Percentiles rank a stretch among this genome's conserved stretches.
phyloP scores from a whole-genome alignment of 2,329 filamentous ascomycete genomes.

The Monosporascus sp. region DNA sequence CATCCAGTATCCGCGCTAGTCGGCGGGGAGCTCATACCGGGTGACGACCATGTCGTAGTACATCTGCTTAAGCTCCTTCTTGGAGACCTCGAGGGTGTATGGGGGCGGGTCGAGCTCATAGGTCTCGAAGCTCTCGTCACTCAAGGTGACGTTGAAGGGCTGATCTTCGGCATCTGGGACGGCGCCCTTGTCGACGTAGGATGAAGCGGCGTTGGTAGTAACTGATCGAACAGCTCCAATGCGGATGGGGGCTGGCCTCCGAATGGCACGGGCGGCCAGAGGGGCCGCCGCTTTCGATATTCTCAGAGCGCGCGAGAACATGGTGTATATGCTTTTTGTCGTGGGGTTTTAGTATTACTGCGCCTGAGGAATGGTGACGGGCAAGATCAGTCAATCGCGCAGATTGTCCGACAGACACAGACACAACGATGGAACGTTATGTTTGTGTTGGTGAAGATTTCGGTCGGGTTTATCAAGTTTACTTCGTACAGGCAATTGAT shows the following conservation, averaged over 20 bases:
- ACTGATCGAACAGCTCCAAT: constrained; percentile 65
- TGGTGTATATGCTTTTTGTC: constrained; percentile 30
- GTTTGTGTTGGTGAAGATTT: too few species aligned
- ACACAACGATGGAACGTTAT: too few species aligned
- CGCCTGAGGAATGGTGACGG: too few species aligned
- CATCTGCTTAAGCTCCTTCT: constrained; percentile 98
- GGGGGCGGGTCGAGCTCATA: constrained; percentile 96
- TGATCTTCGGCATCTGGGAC: constrained; percentile 67
- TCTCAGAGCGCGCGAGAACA: constrained; percentile 69
- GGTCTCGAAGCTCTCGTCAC: constrained; percentile 98
- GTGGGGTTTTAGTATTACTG: too few species aligned
- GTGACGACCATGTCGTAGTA: constrained; percentile 96
- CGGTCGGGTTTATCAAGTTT: too few species aligned
- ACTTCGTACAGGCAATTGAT: not conserved
- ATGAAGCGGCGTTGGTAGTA: constrained; percentile 91
- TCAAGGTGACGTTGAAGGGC: constrained; percentile 86
- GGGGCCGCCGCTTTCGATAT: constrained; percentile 54
- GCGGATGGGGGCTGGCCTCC: constrained; percentile 36
- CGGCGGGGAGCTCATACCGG: constrained; percentile 57
- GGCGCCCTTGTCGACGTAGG: constrained; percentile 76
- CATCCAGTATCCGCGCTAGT: not conserved
- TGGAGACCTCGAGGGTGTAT: constrained; percentile 89
- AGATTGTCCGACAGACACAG: too few species aligned
- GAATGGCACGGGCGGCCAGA: constrained; percentile 41
- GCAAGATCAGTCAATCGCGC: too few species aligned